These are phyloP conservation scores for Alternaria triticina DNA, from an alignment of 2,329 filamentous ascomycete genomes.

Conservation along the genomic window DNA sequence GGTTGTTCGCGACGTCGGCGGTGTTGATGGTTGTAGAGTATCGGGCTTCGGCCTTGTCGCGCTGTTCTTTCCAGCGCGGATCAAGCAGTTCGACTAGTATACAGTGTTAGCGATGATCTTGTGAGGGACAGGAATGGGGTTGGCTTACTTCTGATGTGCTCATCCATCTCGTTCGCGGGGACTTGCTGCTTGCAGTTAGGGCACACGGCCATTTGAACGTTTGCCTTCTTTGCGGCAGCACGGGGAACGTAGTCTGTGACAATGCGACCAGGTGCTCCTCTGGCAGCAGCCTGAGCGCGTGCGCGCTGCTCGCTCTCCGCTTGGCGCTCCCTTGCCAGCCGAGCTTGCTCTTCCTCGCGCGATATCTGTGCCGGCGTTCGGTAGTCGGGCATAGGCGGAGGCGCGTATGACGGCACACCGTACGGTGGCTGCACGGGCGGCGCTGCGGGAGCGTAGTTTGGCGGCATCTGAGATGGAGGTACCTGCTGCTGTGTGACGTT, in stretches of 20 bases:
- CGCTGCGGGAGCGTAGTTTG: conserved; percentile 36
- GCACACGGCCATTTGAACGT: conserved; percentile 75
- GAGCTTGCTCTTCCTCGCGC: conserved; percentile 48
- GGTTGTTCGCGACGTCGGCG: conserved; percentile 86
- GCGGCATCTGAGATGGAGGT: conserved; percentile 34
- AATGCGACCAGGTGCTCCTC: conserved; percentile 75
- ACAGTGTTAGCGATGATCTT: conserved; percentile 45
- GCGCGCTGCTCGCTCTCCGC: conserved; percentile 68
- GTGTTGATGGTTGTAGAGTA: conserved; percentile 87
- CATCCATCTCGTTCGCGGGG: conserved; percentile 83
- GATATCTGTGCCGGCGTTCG: conserved; percentile 40
- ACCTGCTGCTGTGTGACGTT: conserved; percentile 41
- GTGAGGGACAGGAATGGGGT: neutral
- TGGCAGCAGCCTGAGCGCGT: conserved; percentile 79
- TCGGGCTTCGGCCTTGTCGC: conserved; percentile 83
- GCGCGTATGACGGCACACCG: conserved; percentile 27
- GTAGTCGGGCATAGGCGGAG: conserved; percentile 36
- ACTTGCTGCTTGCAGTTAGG: conserved; percentile 94
- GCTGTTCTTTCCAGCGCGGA: conserved; percentile 94
- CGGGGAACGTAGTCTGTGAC: conserved; percentile 91
- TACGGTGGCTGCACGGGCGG: conserved; percentile 40
- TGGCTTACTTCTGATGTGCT: conserved; percentile 82
- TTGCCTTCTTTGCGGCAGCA: conserved; percentile 73
- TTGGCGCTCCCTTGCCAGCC: conserved; percentile 47
- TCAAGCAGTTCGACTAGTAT: conserved; percentile 82